Evolutionary conservation across 768 basidiomycete genomes (phyloP), one percentile per base, ranked within the genome.

Genomic region (Podaxis sp.): DNA sequence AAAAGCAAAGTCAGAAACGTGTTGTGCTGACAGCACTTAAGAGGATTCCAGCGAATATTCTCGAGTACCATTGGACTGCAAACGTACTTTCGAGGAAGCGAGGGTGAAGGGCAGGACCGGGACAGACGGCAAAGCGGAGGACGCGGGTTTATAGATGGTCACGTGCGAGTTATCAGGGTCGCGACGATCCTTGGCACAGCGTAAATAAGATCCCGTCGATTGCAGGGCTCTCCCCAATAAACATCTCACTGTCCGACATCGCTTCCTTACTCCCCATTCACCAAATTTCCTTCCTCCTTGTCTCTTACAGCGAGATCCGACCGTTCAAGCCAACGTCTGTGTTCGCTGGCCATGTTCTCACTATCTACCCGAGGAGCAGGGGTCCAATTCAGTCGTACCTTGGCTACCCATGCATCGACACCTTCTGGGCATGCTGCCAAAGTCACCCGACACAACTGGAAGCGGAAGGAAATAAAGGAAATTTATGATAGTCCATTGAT

Each of bases 401-500:
- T 92, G 40, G 88, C 91, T 22, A 92, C 88, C 2, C 86, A 87
- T 71, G 82, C 85, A 22, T 68, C 79, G 2, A 63, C 71, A 40
- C 66, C 72, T 39, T 39, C 70, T 52, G 52, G 74, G 49, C 59
- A 68, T 38, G 58, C 61, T n/a, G 58, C 72, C 8, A 66, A 66
- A 2, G 66, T 74, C 61, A 75, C 83, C 48, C 80, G 87, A 46
- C 82, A 84, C 67, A 80, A 88, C 65, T 96, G 94, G 95, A 78
- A 83, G 26, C 87, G 85, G 68, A 76, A 82, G 30, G 93, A 97
- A 75, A 90, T 99, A 61, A 88, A 94, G 72, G 75, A 82, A 58
- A 88, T 98, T 60, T 99, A 93, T 71, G 87, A 97, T 73, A 80
- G 81, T 3, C 93, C 96, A 6, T 75, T 99, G 57, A 84, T 99